Evolutionary conservation across 2,329 filamentous ascomycete species (phyloP), one percentile per base, ranked within the genome.

Genomic region (Pestalotiopsis sp.): DNA sequence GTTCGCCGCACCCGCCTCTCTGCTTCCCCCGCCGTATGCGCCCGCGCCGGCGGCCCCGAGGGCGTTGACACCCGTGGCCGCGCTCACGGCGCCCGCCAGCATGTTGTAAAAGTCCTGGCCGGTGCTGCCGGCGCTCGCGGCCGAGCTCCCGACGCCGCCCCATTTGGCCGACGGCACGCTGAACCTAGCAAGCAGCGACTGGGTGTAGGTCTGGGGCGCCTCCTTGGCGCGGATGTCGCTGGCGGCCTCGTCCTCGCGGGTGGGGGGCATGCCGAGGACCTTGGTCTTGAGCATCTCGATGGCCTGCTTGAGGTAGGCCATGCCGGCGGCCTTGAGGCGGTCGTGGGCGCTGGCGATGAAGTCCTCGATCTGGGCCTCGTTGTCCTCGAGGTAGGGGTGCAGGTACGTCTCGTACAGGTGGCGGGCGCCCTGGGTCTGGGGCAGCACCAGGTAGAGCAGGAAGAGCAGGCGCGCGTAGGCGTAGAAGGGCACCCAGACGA

Each of bases 361-460:
- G 70, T 93, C 90, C 77, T 99, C 96, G 80, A 99, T 98, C 72
- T 93, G 90, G 58, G 86, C 81, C 81, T 98, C 96, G 80, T 99
- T 95, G 70, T 94, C 88, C 75, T 90, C 86, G 64, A 99, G 90
- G 83, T 95, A 97, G 0, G 95, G 95, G 80, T 97, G 92, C 70
- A 98, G 86, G 79, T 96, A 90, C 70, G 90, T 87, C 76, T 94
- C 90, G 84, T 98, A 99, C 72, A 98, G 85, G 75, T 92, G 83
- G 70, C 92, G 92, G 68, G 95, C 94, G 79, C 96, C 96, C 79
- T 98, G 95, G n/a, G 94, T 96, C 80, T 97, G 95, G 0, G 95
- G 96, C n/a, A 97, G 90, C 76, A 98, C 94, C 71, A 99, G 93
- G 84, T 98, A 99, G 73, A 96, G 90, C 77, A 98, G 90, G 81